Conservation (phyloP, 768 basidiomycete species). For the Tylopilus rubrobrunneus region DNA sequence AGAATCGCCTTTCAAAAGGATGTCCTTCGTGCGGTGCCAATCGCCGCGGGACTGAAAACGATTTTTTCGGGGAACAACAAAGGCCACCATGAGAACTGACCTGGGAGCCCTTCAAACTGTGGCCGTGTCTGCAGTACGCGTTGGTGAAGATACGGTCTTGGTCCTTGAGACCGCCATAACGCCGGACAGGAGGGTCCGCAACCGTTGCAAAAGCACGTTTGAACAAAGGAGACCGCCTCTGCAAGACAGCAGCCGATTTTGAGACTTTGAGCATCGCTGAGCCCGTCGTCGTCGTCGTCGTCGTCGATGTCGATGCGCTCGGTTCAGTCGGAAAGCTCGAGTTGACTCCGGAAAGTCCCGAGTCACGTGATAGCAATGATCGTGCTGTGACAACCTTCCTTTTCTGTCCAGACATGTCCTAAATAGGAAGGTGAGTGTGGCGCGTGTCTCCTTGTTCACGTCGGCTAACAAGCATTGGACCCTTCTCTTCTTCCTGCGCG, state of each 20-base stretch:
- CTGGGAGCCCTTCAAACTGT: conserved; percentile 88
- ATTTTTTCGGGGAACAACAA: not conserved
- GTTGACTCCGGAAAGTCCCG: conserved; percentile 19
- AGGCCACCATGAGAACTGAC: conserved; percentile 35
- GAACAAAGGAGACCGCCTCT: conserved; percentile 14
- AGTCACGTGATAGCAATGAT: conserved; percentile 8
- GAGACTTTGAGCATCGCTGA: conserved; percentile 26
- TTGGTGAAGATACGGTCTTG: conserved; percentile 95
- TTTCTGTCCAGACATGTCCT: conserved; percentile 1
- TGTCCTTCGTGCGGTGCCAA: conserved; percentile 98
- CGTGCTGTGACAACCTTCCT: conserved; percentile 1
- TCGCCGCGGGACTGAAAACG: conserved; percentile 76
- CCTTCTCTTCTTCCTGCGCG: not conserved
- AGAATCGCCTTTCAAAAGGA: conserved; percentile 88
- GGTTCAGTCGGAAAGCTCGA: not conserved
- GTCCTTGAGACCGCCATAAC: conserved; percentile 92
- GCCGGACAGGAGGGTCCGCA: conserved; percentile 80
- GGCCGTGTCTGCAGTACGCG: conserved; percentile 82
- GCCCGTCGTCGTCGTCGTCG: conserved; percentile 15
- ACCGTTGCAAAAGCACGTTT: conserved; percentile 58
- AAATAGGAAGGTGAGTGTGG: conserved; percentile 9
- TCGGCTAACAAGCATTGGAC: conserved; percentile 3
- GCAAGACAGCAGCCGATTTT: conserved; percentile 24
- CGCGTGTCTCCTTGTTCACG: conserved; percentile 12
- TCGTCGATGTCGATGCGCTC: not conserved